A percentile compares a stretch with the other conserved stretches of the same genome.
These are phyloP conservation scores for Fraxinus ornus DNA, from an alignment of 305 asterid genomes.

Conservation along the genomic window DNA sequence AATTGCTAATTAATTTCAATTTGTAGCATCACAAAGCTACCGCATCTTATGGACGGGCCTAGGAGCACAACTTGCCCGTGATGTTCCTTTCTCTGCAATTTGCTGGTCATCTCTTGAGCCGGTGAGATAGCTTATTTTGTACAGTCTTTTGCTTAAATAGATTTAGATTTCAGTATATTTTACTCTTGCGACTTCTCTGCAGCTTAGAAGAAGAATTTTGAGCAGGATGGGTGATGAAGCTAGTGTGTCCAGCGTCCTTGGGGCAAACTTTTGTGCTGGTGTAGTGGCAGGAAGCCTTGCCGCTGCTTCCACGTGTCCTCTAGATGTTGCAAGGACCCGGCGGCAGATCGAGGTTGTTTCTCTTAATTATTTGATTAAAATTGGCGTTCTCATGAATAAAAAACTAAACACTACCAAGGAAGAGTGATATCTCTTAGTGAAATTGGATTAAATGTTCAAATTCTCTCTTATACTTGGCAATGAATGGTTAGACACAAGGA, in stretches of 20 bases:
- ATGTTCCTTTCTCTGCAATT: conserved; percentile 93
- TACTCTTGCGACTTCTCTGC: conserved; percentile 20
- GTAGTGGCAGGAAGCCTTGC: conserved; percentile 89
- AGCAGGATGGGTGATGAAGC: conserved; percentile 51
- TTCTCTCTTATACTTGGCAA: background rate
- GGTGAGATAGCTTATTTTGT: conserved; percentile 40
- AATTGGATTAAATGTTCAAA: background rate
- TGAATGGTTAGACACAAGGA: background rate
- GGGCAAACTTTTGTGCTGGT: conserved; percentile 83
- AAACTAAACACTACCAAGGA: background rate
- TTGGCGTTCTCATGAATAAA: background rate
- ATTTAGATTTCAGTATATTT: background rate
- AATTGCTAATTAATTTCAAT: conserved; percentile 4
- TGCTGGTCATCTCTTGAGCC: conserved; percentile 96
- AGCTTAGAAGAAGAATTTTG: conserved; percentile 70
- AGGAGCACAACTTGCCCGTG: conserved; percentile 95
- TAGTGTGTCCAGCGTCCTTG: conserved; percentile 46
- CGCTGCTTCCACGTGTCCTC: conserved; percentile 76
- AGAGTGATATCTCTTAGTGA: background rate
- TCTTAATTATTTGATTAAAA: background rate
- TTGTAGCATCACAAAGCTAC: conserved; percentile 48
- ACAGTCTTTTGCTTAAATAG: background rate
- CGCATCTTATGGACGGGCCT: conserved; percentile 85
- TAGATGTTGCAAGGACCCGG: conserved; percentile 91
- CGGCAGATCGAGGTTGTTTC: conserved; percentile 77